These are phyloP conservation scores for Cylindrotheca closterium DNA, from an alignment of 108 stramenopile species.

Conservation along the genomic window DNA sequence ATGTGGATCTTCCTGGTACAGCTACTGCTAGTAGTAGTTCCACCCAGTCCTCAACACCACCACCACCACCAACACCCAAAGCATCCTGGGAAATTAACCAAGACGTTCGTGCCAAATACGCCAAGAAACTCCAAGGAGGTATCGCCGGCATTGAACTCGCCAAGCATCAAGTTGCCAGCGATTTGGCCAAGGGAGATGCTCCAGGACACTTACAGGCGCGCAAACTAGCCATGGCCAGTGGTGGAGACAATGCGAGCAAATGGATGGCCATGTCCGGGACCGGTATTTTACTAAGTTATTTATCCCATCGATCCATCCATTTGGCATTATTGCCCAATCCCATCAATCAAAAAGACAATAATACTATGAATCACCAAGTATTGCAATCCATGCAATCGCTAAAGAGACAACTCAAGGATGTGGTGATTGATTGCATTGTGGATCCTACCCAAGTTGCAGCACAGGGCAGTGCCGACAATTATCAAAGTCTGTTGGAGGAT, in stretches of 20 bases:
- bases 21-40: neutral
- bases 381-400: slow-evolving; percentile 52
- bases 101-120: slow-evolving; percentile 83
- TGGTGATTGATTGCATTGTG: slow-evolving; percentile 37
- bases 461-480: slow-evolving; percentile 2
- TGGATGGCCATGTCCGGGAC: slow-evolving; percentile 83
- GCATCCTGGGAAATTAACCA: slow-evolving; percentile 5
- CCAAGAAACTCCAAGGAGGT: slow-evolving; percentile 65
- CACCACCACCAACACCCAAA: slow-evolving; percentile 10
- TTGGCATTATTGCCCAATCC: slow-evolving; percentile 72
- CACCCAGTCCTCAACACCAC: neutral
- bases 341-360: slow-evolving; percentile 16
- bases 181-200: slow-evolving; percentile 58
- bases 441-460: slow-evolving; percentile 2
- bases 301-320: slow-evolving; percentile 68
- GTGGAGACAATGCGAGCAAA: slow-evolving; percentile 22
- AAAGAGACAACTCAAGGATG: slow-evolving; percentile 56
- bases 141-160: slow-evolving; percentile 69
- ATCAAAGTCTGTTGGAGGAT: slow-evolving; percentile 12
- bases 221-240: slow-evolving; percentile 33
- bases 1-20: slow-evolving; percentile 14
- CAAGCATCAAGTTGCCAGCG: slow-evolving; percentile 62
- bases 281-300: slow-evolving; percentile 57
- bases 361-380: slow-evolving; percentile 27
- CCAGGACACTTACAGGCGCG: slow-evolving; percentile 75